Base-by-base conservation (phyloP, 768 basidiomycete genomes). In the Daedaleopsis nitida region DNA sequence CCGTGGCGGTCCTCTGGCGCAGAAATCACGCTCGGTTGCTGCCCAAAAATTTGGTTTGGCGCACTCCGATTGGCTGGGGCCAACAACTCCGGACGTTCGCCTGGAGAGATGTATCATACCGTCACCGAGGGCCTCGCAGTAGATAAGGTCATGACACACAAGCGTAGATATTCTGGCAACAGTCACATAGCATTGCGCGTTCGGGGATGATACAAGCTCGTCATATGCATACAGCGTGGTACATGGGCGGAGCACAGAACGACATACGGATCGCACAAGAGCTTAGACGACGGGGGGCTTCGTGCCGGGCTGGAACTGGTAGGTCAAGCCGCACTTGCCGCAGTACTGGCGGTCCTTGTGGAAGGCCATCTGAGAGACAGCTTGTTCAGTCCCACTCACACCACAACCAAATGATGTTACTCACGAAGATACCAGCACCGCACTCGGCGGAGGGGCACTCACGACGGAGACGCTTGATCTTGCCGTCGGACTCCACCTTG, bases 401-500 rank as follows among this genome's bases (percentile, higher is more conserved):
- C 13, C 7, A 38, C 4, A 1, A n/a, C 1, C 12, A 14, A n/a
- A 39, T 23, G 24, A 38, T 23, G 23, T 16, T 19, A 80, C 89
- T 63, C 76, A 92, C 90, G 74, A 92, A 92, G 79, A 91, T 83
- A 75, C 89, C 90, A 66, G 90, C 90, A 77, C 91, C 91, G 64
- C 89, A 92, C 76, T 89, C 88, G 66, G 88, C 86, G 58, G 82
- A 83, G 60, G 86, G 81, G 81, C 97, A 99, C 77, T 98, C 96
- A 69, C 97, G 93, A 73, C 96, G 88, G 63, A 99, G 88, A 75
- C 97, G 94, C 86, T 97, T 97, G 85, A 98, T 96, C 82, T 97
- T 98, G 76, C 96, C 97, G 70, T 98, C 96, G 49, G 95, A 96
- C 80, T 98, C 96, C 70, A 99, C 96, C 82, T 97, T 96, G 85